Conservation (phyloP, 768 basidiomycete genomes). For the Tephrocybe sp. region DNA sequence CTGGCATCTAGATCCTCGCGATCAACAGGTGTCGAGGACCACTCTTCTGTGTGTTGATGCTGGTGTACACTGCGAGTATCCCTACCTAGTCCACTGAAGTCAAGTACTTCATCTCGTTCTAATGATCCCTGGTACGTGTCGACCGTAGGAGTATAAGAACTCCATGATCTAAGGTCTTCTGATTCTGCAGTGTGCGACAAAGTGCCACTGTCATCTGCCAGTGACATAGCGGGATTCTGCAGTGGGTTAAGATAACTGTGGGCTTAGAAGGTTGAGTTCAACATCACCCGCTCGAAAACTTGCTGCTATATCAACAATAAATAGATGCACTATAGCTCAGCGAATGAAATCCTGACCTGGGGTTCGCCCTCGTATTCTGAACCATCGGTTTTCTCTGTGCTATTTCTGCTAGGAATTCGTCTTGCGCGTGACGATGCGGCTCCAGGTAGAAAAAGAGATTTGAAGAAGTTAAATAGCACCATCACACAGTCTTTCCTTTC, state of each 20-base stretch:
- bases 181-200: not conserved
- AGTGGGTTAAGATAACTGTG: not conserved
- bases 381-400: not conserved
- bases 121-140: not conserved
- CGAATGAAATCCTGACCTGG: not conserved
- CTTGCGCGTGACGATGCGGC: not conserved
- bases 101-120: not conserved
- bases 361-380: not conserved
- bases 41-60: not conserved
- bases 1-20: too few species aligned
- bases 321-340: not conserved
- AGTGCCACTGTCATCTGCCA: not conserved
- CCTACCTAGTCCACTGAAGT: too few species aligned
- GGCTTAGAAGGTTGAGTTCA: not conserved
- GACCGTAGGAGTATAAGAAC: not conserved
- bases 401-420: not conserved
- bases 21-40: not conserved
- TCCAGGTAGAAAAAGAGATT: not conserved
- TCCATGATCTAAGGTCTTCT: not conserved
- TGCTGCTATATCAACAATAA: not conserved
- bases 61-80: too few species aligned
- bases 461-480: not conserved
- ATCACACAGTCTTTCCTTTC: not conserved
- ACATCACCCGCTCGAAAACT: not conserved
- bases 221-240: not conserved